Base-by-base conservation (phyloP, 441 rosid species). In the Melastoma candidum region DNA sequence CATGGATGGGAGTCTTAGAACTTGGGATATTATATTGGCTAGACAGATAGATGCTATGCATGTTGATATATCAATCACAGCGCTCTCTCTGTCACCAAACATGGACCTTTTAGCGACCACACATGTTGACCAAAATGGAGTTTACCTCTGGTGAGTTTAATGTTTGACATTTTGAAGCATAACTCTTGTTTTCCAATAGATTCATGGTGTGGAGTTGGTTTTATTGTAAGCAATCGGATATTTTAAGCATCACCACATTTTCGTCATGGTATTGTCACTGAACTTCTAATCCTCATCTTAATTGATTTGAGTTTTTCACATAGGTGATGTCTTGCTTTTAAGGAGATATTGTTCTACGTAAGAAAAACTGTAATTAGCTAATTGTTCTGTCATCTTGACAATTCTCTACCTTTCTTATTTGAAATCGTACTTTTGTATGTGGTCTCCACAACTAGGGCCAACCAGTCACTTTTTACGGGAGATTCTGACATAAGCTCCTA, bases 121-220 rank as follows among this genome's bases (percentile, higher is more conserved):
- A 44, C 97, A 87, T 78, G 95, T 89, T 70, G 94, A 84, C 75
- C 95, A 93, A 73, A 83, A 81, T 43, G 97, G 99, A 10, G 82
- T 89, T 58, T 87, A 81, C 69, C 72, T 89, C 65, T 93, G 99
- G 99, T 89, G 67, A 65, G 76, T 59, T 61, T 32, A 32, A 32
- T 32, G 41, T 32, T 32, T 32, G 41, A 32, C 41, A 32, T 32
- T 57, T 32, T 53, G 32, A 49, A 57, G 54, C 46, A 22, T 69
- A 0, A 45, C 26, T 54, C 49, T 26, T 50, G 8, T 61, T 60
- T 4, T 3, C 5, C 41, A 4, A 32, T 32, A 32, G 41, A 32
- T 32, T 32, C 41, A 32, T 32, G 41, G 41, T 4, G 41, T 32
- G 41, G 41, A 32, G 7, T 4, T 32, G 8, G 41, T 32, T 32